Base-by-base conservation (phyloP, 1,139 yeast species). In the Magnusiomyces ingens region DNA sequence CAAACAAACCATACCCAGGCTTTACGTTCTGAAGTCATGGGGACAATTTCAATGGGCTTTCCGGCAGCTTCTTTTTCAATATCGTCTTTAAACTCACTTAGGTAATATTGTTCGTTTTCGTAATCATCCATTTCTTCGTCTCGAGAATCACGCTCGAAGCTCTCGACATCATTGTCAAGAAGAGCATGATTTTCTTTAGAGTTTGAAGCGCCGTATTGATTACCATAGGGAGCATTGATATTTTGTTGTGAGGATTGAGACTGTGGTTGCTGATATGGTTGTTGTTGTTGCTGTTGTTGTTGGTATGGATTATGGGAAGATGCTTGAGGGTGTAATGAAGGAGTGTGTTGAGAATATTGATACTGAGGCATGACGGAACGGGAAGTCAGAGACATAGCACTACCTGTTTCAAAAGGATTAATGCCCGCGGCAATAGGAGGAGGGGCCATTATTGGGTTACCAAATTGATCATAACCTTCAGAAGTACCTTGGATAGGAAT, bases 1-100 rank as follows among this genome's bases (percentile, higher is more conserved):
- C 75, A 71, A 11, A 71, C 74, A 44, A 71, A 58, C 35, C 60
- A 51, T 10, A 71, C 71, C 75, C 75, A 71, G 3, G 62, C 53
- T 26, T 64, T 60, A n/a, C 76, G 62, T 36, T 64, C 64, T 1
- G 59, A 43, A 1, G 73, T 61, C 57, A 65, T 67, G 10, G 60
- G 59, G 48, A 65, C 63, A 3, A 68, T 67, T 38, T 52, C 47
- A 21, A 55, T 49, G n/a, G 55, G 53, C 13, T 50, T 48, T 2
- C 55, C 55, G 26, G 47, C 55, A 36, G 57, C 57, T 38, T 50
- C 57, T 29, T 55, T 52, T 37, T 62, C 62, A 22, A 61, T 59
- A 46, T 65, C 64, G 41, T 58, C 62, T 15, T 63, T 62, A 35
- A 59, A 56, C 45, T 63, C 60, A 48, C 57, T 58, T 54, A 60